A percentile compares a stretch with the other conserved stretches of the same genome.
phyloP scores from a whole-genome alignment of 805 yeast genomes.

The Gaillardinia entomophila region DNA sequence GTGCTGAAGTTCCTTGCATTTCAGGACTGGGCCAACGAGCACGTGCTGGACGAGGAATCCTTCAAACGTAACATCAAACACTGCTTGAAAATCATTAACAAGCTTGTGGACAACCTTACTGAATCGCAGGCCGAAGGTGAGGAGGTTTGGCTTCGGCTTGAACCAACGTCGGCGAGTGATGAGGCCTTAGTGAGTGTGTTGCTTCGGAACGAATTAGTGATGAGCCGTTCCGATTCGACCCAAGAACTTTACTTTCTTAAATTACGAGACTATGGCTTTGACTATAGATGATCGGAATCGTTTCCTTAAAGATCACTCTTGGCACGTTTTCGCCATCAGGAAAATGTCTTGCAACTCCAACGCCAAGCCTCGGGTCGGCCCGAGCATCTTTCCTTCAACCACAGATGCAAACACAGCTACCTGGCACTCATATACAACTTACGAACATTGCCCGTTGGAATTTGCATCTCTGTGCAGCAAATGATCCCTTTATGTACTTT shows the following conservation, averaged over 20 bases:
- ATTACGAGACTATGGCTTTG: background rate
- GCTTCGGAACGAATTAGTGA: slow-evolving; percentile 8
- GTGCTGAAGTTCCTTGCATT: slow-evolving; percentile 10
- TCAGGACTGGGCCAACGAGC: slow-evolving; percentile 12
- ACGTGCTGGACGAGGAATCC: slow-evolving; percentile 9
- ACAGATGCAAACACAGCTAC: too few relatives aligned
- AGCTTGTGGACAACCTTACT: slow-evolving; percentile 4
- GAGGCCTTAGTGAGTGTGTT: slow-evolving; percentile 9
- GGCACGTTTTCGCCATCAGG: too few relatives aligned
- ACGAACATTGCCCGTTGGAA: too few relatives aligned
- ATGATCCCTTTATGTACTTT: too few relatives aligned
- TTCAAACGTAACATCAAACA: slow-evolving; percentile 5
- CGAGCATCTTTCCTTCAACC: too few relatives aligned
- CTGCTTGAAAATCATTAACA: slow-evolving; percentile 3
- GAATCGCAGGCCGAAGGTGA: slow-evolving; percentile 1
- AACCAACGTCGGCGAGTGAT: slow-evolving; percentile 6
- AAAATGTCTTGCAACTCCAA: too few relatives aligned
- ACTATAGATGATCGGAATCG: too few relatives aligned
- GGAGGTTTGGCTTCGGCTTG: slow-evolving; percentile 6
- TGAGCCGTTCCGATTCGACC: background rate
- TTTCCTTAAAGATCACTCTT: too few relatives aligned
- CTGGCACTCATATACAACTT: too few relatives aligned
- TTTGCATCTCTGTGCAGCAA: too few relatives aligned
- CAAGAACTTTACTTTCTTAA: background rate
- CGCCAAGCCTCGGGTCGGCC: too few relatives aligned